These are phyloP conservation scores for Pythium phragmiticola DNA, from an alignment of 352 stramenopile genomes.

Conservation along the genomic window DNA sequence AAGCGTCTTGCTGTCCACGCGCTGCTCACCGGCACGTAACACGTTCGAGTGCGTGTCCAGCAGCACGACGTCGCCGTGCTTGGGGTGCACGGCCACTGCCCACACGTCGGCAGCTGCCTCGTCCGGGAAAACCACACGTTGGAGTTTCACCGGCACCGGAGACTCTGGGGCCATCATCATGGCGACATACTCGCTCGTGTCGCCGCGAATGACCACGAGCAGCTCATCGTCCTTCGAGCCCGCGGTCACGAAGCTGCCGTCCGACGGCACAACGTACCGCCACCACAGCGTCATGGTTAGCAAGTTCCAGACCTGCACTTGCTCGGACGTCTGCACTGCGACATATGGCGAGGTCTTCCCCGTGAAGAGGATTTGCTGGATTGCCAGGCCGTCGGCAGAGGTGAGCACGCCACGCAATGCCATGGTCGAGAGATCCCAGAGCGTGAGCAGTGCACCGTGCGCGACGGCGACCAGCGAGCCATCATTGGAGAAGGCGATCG, in stretches of 20 bases:
- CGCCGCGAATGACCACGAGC: slow-evolving; percentile 40
- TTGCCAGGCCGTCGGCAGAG: slow-evolving; percentile 52
- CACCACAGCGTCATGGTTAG: slow-evolving; percentile 66
- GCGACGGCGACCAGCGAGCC: slow-evolving; percentile 83
- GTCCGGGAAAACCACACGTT: slow-evolving; percentile 32
- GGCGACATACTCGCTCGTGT: slow-evolving; percentile 38
- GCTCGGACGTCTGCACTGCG: slow-evolving; percentile 47
- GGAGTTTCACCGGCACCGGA: slow-evolving; percentile 48
- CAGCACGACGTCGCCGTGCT: slow-evolving; percentile 57
- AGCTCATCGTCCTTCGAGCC: slow-evolving; percentile 46
- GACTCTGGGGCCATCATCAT: slow-evolving; percentile 51
- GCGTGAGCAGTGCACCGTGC: slow-evolving; percentile 75
- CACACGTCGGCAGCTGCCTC: slow-evolving; percentile 38
- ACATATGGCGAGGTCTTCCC: slow-evolving; percentile 59
- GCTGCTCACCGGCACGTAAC: slow-evolving; percentile 57
- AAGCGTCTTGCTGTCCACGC: slow-evolving; percentile 34
- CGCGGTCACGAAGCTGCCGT: slow-evolving; percentile 33
- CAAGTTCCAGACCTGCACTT: slow-evolving; percentile 81
- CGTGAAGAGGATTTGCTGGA: slow-evolving; percentile 62
- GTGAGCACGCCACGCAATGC: slow-evolving; percentile 71
- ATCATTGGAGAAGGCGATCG: slow-evolving; percentile 68
- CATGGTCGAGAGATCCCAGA: slow-evolving; percentile 83
- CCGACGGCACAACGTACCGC: slow-evolving; percentile 55
- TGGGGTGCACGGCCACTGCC: slow-evolving; percentile 58
- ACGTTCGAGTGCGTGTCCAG: slow-evolving; percentile 54